Evolutionary conservation across 106 monocot species (phyloP), one percentile per base, ranked within the genome.

Genomic region (Dactylorhiza incarnata): DNA sequence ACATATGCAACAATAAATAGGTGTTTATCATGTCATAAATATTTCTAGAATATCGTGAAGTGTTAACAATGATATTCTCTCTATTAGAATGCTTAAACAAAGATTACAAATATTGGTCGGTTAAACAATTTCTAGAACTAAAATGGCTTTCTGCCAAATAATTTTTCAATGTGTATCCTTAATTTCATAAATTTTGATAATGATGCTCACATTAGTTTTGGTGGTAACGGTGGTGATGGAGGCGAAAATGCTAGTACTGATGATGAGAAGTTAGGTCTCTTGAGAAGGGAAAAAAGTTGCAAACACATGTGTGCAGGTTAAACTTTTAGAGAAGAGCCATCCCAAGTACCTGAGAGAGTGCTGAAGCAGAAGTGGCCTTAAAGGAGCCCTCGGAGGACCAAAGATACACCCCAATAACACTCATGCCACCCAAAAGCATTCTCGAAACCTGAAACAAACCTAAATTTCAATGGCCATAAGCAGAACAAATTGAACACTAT

Each of bases 381-480:
- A 89, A 93, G 1, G 89, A 78, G 20, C 81, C 78, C 68, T 97
- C 91, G 14, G 93, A 80, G 1, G 93, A 84, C 93, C 91, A 93
- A 9, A 97, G 22, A 68, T 93, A 97, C 22, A 89, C 67, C 23
- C 93, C 96, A 48, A 93, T 76, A 16, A 97, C 93, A 72, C 82
- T 50, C 85, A 97, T 89, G 8, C 96, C 93, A 23, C 96, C 93
- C n/a, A 97, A 77, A 48, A 97, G 81, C 96, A 97, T 90, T 51
- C 91, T 87, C 6, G 93, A 93, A 26, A 93, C 93, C 94, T 94
- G 52, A 44, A 69, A 81, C 76, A 68, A 8, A n/a, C 22, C 49
- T 10, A 14, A 6, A 70, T 10, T 37, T 20, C 45, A 59, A 45
- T 20, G 75, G 3, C 17, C 45, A 55, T 66, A 48, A 46, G 22